Evolutionary conservation across 768 basidiomycete genomes (phyloP).

Genomic region (Mycena maculata): DNA sequence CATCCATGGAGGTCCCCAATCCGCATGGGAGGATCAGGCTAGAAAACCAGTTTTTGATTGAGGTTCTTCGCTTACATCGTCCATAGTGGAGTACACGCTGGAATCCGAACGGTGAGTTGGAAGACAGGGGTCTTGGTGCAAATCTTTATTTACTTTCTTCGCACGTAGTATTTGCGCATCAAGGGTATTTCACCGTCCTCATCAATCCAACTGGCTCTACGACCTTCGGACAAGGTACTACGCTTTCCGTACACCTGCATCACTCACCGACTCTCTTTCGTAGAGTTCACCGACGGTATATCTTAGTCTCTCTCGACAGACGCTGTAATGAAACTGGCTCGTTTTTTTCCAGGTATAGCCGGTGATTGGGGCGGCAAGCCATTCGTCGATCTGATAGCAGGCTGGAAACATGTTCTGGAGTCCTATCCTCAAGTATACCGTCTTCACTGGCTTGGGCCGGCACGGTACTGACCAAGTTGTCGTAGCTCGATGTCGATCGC

Average conservation of each 20-base stretch:
- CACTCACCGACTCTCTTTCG: not conserved
- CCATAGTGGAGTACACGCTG: slow-evolving; percentile 76
- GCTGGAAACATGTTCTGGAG: slow-evolving; percentile 77
- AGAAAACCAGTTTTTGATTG: too few relatives aligned
- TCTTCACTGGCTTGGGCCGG: not conserved
- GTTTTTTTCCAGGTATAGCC: slow-evolving; percentile 81
- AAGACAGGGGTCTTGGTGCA: not conserved
- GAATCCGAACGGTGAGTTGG: slow-evolving; percentile 84
- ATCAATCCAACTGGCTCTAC: slow-evolving; percentile 97
- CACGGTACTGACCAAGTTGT: slow-evolving; percentile 3
- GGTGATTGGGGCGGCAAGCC: slow-evolving; percentile 91
- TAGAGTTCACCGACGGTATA: slow-evolving; percentile 50
- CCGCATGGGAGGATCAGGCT: slow-evolving; percentile 84
- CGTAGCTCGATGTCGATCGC: slow-evolving; percentile 73
- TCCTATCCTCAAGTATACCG: slow-evolving; percentile 72
- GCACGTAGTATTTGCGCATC: slow-evolving; percentile 78
- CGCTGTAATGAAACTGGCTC: too few relatives aligned
- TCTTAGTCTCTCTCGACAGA: too few relatives aligned
- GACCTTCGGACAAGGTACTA: slow-evolving; percentile 85
- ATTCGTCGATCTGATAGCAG: slow-evolving; percentile 79
- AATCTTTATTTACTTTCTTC: not conserved
- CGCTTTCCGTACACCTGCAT: not conserved
- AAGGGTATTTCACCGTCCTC: slow-evolving; percentile 88
- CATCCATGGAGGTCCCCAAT: slow-evolving; percentile 88
- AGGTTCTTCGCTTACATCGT: not conserved